A percentile compares a stretch with the other conserved stretches of the same genome.
Evolutionary conservation across 2,329 filamentous ascomycete genomes (phyloP).

Genomic region (Coniella lustricola): DNA sequence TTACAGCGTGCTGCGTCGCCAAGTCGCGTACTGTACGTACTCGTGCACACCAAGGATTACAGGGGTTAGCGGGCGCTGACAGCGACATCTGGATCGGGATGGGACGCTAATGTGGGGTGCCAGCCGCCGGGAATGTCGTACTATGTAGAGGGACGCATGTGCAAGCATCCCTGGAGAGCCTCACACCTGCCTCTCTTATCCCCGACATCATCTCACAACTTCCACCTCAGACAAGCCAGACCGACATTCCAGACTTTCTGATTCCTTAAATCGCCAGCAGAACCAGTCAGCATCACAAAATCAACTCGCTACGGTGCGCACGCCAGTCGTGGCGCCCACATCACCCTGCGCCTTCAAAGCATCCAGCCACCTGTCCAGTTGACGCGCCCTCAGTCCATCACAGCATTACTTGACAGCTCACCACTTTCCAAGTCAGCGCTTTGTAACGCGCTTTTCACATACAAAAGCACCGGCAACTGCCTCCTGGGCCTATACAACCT

Average conservation of each 20-base stretch:
- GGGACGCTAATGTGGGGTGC: neutral
- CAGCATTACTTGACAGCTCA: neutral
- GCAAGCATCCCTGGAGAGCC: slow-evolving; percentile 10
- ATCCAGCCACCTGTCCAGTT: slow-evolving; percentile 8
- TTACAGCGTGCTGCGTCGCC: too few species aligned
- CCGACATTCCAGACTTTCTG: neutral
- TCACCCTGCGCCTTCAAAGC: too few species aligned
- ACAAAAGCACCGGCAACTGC: neutral
- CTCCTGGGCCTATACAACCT: neutral
- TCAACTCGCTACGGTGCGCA: too few species aligned
- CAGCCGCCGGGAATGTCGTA: slow-evolving; percentile 9
- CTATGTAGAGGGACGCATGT: neutral
- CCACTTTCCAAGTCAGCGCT: too few species aligned
- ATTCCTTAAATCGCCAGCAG: neutral
- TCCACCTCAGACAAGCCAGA: neutral
- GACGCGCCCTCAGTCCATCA: neutral
- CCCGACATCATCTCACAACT: slow-evolving; percentile 8
- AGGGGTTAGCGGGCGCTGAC: neutral
- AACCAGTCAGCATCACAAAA: too few species aligned
- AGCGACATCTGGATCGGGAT: neutral
- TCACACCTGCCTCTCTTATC: slow-evolving; percentile 8
- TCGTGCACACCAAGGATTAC: neutral
- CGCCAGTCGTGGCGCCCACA: too few species aligned
- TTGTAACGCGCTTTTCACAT: too few species aligned
- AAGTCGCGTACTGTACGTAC: too few species aligned